phyloP scores from a whole-genome alignment of 1,284 basidiomycete species.

The Microbotryum scabiosae region DNA sequence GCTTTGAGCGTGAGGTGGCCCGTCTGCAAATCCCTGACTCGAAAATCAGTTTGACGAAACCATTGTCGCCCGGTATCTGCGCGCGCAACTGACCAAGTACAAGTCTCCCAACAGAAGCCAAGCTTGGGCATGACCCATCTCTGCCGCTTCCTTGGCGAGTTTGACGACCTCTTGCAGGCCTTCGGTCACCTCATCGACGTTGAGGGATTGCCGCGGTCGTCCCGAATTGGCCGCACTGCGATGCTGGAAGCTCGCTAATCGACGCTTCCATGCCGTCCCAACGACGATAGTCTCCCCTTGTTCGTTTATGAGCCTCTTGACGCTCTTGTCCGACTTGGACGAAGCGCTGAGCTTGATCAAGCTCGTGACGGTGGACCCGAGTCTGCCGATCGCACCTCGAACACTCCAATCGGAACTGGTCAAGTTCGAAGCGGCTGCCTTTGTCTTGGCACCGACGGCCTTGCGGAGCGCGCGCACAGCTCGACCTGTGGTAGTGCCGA shows the following conservation, averaged over 20 bases:
- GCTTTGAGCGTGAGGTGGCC: conserved; percentile 41
- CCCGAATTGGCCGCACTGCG: neutral
- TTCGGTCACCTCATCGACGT: conserved; percentile 10
- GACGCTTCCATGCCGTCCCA: too few relatives aligned
- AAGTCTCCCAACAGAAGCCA: conserved; percentile 61
- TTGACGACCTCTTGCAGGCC: conserved; percentile 20
- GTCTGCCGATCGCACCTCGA: neutral
- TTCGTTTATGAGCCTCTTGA: too few relatives aligned
- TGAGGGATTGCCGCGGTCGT: conserved; percentile 1
- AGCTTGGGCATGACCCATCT: conserved; percentile 67
- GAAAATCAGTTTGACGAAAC: neutral
- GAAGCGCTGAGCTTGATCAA: neutral
- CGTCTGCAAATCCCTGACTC: neutral
- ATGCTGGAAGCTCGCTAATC: too few relatives aligned
- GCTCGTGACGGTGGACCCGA: conserved; percentile 1
- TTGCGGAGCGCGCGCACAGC: neutral
- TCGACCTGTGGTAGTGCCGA: neutral
- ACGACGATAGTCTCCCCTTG: too few relatives aligned
- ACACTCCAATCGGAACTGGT: conserved; percentile 10
- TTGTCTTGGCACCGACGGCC: neutral
- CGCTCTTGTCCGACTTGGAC: too few relatives aligned
- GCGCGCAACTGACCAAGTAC: conserved; percentile 52
- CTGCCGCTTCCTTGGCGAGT: conserved; percentile 56
- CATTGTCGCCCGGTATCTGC: neutral
- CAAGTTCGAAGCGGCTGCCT: neutral